Evolutionary conservation across 2,329 filamentous ascomycete species (phyloP).

Genomic region (Neoscytalidium dimidiatum): DNA sequence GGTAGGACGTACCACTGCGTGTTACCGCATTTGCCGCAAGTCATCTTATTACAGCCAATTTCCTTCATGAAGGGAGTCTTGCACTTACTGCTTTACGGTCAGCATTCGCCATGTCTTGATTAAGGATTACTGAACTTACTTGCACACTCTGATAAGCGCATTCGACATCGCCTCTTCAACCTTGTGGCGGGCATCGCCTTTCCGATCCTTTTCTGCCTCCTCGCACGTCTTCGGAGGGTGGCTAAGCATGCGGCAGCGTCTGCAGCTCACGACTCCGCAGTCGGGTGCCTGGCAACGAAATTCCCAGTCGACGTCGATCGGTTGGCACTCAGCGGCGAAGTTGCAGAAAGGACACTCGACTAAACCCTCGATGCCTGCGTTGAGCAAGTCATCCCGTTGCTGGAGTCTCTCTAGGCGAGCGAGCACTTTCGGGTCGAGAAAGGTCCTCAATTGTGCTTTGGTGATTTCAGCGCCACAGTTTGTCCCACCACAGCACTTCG

Average conservation of each 20-base stretch:
- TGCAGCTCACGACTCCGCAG: slow-evolving; percentile 58
- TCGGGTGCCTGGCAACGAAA: slow-evolving; percentile 70
- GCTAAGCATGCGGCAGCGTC: slow-evolving; percentile 65
- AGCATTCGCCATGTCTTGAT: not conserved
- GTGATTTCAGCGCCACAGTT: slow-evolving; percentile 66
- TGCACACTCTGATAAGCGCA: slow-evolving; percentile 76
- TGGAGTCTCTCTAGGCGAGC: slow-evolving; percentile 70
- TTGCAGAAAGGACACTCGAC: slow-evolving; percentile 80
- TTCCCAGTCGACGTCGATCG: slow-evolving; percentile 68
- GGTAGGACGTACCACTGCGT: slow-evolving; percentile 53
- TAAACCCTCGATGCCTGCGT: slow-evolving; percentile 70
- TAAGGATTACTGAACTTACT: slow-evolving; percentile 34
- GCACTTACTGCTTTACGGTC: slow-evolving; percentile 47
- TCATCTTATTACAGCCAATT: slow-evolving; percentile 82
- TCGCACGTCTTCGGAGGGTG: slow-evolving; percentile 74
- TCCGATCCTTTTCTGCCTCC: slow-evolving; percentile 62
- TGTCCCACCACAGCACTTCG: slow-evolving; percentile 70
- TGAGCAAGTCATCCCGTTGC: slow-evolving; percentile 67
- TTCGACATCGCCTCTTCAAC: slow-evolving; percentile 85
- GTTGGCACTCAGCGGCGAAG: slow-evolving; percentile 72
- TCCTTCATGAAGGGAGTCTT: slow-evolving; percentile 78
- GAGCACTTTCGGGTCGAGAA: slow-evolving; percentile 60
- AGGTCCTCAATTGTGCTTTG: slow-evolving; percentile 54
- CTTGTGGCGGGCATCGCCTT: slow-evolving; percentile 61
- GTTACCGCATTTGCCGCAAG: slow-evolving; percentile 61